A percentile compares a stretch with the other conserved stretches of the same genome.
phyloP scores from a whole-genome alignment of 352 stramenopile genomes.

The Globisporangium parvum region DNA sequence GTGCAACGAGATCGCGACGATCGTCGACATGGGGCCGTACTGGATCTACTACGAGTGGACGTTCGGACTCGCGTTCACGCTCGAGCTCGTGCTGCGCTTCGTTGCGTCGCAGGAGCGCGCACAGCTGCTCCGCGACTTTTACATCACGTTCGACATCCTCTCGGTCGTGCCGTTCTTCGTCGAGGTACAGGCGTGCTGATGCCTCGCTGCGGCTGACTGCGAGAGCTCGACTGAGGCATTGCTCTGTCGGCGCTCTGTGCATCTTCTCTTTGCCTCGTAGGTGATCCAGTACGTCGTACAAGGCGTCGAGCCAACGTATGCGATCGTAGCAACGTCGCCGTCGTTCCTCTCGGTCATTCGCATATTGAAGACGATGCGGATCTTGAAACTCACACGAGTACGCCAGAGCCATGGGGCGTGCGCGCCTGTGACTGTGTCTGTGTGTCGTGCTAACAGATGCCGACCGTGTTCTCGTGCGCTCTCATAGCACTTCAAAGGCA shows the following conservation, averaged over 20 bases:
- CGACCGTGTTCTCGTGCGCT: neutral
- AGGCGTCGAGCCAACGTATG: conserved; percentile 36
- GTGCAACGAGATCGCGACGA: conserved; percentile 26
- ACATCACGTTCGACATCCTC: conserved; percentile 63
- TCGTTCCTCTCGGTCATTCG: conserved; percentile 65
- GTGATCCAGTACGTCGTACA: conserved; percentile 23
- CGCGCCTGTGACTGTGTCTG: no score
- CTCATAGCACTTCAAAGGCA: conserved; percentile 57
- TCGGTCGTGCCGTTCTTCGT: conserved; percentile 58
- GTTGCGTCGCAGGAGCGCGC: conserved; percentile 31
- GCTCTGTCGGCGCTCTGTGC: no score
- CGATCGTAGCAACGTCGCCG: conserved; percentile 52
- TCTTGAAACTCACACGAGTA: conserved; percentile 66
- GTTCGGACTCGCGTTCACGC: conserved; percentile 49
- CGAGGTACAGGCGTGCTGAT: conserved; percentile 28
- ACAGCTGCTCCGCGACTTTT: conserved; percentile 43
- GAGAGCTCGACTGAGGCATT: neutral
- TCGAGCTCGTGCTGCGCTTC: conserved; percentile 55
- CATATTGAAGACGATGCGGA: conserved; percentile 66
- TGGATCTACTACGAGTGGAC: conserved; percentile 77
- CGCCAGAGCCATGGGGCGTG: no score
- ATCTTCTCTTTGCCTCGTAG: conserved; percentile 7
- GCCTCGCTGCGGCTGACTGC: no score
- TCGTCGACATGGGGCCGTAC: conserved; percentile 59
- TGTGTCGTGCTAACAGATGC: neutral